These are phyloP conservation scores for Fusarium sp. DNA, from an alignment of 2,329 filamentous ascomycete genomes.

Conservation along the genomic window DNA sequence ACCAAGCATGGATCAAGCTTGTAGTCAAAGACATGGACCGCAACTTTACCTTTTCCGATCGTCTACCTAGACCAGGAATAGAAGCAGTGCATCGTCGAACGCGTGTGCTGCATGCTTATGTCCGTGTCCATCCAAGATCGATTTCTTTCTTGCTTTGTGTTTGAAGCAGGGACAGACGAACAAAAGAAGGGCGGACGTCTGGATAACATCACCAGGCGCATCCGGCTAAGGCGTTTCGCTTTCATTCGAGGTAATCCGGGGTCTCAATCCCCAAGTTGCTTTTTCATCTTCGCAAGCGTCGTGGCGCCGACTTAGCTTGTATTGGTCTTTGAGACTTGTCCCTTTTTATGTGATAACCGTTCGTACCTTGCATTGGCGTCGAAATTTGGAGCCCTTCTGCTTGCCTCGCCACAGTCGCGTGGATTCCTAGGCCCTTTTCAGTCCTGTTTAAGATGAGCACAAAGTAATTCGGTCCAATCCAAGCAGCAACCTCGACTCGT, in stretches of 20 bases:
- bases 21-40: conserved; percentile 20
- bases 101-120: conserved; percentile 11
- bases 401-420: conserved; percentile 29
- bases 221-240: conserved; percentile 32
- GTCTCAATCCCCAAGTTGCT: not conserved
- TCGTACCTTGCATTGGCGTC: conserved; percentile 42
- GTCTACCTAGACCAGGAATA: conserved; percentile 21
- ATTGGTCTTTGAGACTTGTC: conserved; percentile 11
- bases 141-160: not conserved
- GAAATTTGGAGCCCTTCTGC: not conserved
- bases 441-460: conserved; percentile 26
- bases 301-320: conserved; percentile 26
- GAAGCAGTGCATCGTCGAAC: conserved; percentile 20
- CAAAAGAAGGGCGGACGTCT: conserved; percentile 6
- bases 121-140: conserved; percentile 5
- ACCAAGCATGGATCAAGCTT: conserved; percentile 32
- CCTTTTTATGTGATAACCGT: conserved; percentile 32
- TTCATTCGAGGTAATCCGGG: conserved; percentile 13
- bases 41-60: conserved; percentile 23
- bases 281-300: conserved; percentile 28
- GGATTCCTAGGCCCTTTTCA: conserved; percentile 29
- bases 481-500: conserved; percentile 6
- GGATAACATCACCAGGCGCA: conserved; percentile 24
- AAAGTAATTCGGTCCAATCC: conserved; percentile 35
- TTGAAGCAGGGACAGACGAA: not conserved